Base-by-base conservation (phyloP, 1,284 basidiomycete genomes). In the Moesziomyces globuligerus region DNA sequence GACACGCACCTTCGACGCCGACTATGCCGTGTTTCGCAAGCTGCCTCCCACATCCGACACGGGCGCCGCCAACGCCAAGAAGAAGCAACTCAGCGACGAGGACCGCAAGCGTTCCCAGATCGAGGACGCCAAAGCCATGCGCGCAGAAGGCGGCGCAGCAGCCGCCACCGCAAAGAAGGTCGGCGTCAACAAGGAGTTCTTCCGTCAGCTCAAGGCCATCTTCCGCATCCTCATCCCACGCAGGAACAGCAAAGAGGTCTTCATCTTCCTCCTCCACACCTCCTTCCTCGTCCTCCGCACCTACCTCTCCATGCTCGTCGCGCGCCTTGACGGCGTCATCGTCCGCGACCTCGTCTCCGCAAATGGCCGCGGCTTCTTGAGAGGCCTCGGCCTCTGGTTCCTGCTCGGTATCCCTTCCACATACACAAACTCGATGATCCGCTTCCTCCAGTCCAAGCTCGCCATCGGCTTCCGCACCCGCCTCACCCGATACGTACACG, bases 391-490 rank as follows among this genome's bases (percentile, higher is more conserved):
- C 0, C 86, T 93, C 59, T 98, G 94, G 94, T 96, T 95, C 79
- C 84, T 89, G 7, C 86, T 98, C 7, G 92, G 93, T 0, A 86
- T 98, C 24, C 94, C 95, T 0, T 93, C 91, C 77, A 94, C 93
- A 18, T 95, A 94, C 81, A 98, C 94, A 0, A 98, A 98, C 81
- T 90, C 92, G 1, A 94, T 98, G 92, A 91, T 96, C 60, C 90
- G 91, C 20, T 92, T 92, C 82, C 86, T 98, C 0, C 94, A 98
- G 84, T 89, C 90, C n/a, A 92, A 92, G 72, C 87, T 98, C 3
- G 89, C 93, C 0, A 86, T 96, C 13, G 87, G 89, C 6, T 88
- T 97, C 78, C 87, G 94, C 41, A 94, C 92, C 0, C 89, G 92
- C 9, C 85, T 98, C 29, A 94, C 93, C 0, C 88, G 93, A 39